phyloP scores from a whole-genome alignment of 202 grass and related monocot genomes.

The Schoenoplectus tabernaemontani region DNA sequence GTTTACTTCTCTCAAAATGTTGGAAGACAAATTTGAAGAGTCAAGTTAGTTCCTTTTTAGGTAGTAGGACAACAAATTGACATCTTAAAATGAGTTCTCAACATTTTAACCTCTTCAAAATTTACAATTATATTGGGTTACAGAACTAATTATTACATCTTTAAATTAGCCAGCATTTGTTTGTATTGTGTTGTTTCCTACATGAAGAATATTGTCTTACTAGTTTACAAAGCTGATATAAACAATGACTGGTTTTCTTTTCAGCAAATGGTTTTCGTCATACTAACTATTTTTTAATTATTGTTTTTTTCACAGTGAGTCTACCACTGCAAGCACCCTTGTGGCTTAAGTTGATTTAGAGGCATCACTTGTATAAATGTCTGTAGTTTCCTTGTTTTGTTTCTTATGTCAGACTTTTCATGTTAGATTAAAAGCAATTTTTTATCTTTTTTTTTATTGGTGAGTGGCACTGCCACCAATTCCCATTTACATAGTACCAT shows the following conservation, averaged over 20 bases:
- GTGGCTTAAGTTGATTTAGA: conserved; percentile 31
- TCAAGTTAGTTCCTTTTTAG: neutral
- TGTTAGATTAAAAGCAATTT: no score
- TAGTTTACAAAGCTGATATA: neutral
- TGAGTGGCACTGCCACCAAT: no score
- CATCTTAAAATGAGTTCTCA: neutral
- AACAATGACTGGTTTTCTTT: neutral
- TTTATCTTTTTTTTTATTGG: no score
- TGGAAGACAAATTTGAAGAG: neutral
- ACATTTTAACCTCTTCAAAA: neutral
- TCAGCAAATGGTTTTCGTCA: neutral
- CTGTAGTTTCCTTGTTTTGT: no score
- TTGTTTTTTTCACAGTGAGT: conserved; percentile 36
- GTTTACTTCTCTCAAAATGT: neutral
- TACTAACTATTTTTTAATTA: neutral
- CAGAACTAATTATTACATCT: no score
- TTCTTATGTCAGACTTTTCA: no score
- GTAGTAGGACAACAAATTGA: neutral
- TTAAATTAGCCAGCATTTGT: neutral
- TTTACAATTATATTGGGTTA: no score
- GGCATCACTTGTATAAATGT: no score
- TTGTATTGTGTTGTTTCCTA: neutral
- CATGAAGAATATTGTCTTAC: neutral
- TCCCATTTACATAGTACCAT: no score
- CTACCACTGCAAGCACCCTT: conserved; percentile 46